Conservation (phyloP, 1,139 yeast genomes). For the Komagataea norvegica region DNA sequence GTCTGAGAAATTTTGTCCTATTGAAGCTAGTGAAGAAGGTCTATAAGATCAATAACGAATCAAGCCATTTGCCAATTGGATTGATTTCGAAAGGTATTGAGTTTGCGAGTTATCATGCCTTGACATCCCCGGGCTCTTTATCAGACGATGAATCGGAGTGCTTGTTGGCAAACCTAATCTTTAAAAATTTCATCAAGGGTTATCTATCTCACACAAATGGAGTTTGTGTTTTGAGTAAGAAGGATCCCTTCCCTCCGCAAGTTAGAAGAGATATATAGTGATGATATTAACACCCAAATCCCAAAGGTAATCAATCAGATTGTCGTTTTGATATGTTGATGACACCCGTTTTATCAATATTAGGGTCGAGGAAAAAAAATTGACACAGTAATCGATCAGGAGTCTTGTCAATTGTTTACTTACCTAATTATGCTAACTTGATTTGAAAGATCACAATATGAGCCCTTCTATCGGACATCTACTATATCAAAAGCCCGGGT, state of each 20-base stretch:
- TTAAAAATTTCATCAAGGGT: constrained; percentile 65
- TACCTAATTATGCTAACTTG: too few species aligned
- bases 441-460: too few species aligned
- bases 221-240: constrained; percentile 73
- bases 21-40: constrained; percentile 50
- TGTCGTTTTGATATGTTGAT: too few species aligned
- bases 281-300: too few species aligned
- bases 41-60: constrained; percentile 33
- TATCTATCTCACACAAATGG: constrained; percentile 73
- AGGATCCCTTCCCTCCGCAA: constrained; percentile 60
- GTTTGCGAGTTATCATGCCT: constrained; percentile 29
- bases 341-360: too few species aligned
- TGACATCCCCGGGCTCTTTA: constrained; percentile 10
- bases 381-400: too few species aligned
- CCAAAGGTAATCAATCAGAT: too few species aligned
- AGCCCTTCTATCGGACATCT: too few species aligned
- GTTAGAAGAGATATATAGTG: constrained; percentile 12
- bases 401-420: too few species aligned
- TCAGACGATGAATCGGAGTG: constrained; percentile 60
- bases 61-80: constrained; percentile 43
- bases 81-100: constrained; percentile 47
- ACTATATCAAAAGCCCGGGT: too few species aligned
- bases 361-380: too few species aligned
- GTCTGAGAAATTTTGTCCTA: constrained; percentile 47
- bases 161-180: constrained; percentile 62